These are phyloP conservation scores for Neofusicoccum cordaticola DNA, from an alignment of 2,329 filamentous ascomycete species.

Conservation along the genomic window DNA sequence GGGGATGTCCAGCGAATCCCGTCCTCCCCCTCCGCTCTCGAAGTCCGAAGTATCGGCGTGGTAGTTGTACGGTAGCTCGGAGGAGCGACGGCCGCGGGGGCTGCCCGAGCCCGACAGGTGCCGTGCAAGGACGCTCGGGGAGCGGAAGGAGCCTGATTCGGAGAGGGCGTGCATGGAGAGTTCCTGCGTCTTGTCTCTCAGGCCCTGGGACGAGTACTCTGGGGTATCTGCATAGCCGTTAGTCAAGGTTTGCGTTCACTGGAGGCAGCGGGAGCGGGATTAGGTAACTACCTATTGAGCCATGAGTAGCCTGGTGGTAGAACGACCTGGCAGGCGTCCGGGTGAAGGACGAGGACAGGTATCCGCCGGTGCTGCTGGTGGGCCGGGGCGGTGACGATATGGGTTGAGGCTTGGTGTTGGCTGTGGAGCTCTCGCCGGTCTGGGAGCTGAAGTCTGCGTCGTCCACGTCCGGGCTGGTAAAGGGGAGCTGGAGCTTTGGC, in stretches of 20 bases:
- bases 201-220: constrained; percentile 69
- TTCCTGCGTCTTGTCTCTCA: constrained; percentile 84
- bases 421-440: constrained; percentile 2
- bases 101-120: constrained; percentile 1
- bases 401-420: constrained; percentile 4
- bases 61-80: not conserved
- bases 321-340: constrained; percentile 68
- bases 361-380: constrained; percentile 11
- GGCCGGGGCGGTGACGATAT: constrained; percentile 11
- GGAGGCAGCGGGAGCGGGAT: constrained; percentile 18
- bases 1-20: constrained; percentile 4
- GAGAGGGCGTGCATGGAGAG: constrained; percentile 74
- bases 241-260: not conserved
- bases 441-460: constrained; percentile 11
- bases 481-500: constrained; percentile 14
- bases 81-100: constrained; percentile 1
- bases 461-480: constrained; percentile 17
- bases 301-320: constrained; percentile 63
- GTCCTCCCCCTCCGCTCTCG: not conserved
- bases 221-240: constrained; percentile 58
- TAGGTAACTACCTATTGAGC: constrained; percentile 51
- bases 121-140: constrained; percentile 12
- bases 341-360: constrained; percentile 20
- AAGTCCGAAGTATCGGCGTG: constrained; percentile 7
- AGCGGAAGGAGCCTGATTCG: constrained; percentile 21